These are phyloP conservation scores for Alternaria burnsii DNA, from an alignment of 2,329 filamentous ascomycete species.

Conservation along the genomic window DNA sequence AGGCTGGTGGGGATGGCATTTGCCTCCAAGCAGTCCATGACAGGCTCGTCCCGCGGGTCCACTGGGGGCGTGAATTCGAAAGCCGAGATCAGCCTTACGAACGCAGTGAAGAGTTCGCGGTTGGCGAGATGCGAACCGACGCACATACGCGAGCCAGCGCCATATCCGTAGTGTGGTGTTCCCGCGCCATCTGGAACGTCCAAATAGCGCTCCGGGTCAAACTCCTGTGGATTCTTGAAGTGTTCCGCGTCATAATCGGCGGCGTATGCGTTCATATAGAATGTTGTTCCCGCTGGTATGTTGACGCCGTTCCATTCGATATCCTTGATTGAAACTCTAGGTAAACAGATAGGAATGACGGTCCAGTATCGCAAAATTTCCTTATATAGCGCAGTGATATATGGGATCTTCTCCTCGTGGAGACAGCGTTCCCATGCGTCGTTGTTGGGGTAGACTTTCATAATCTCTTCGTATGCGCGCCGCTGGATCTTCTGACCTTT, in stretches of 20 bases:
- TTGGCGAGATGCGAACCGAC: slow-evolving; percentile 57
- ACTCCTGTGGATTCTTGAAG: slow-evolving; percentile 69
- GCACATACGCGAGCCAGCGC: slow-evolving; percentile 58
- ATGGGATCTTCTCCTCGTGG: slow-evolving; percentile 77
- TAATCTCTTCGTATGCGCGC: slow-evolving; percentile 74
- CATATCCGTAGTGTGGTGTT: slow-evolving; percentile 60
- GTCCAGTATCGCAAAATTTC: slow-evolving; percentile 81
- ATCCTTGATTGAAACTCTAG: slow-evolving; percentile 74
- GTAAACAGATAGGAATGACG: slow-evolving; percentile 81
- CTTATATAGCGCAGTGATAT: slow-evolving; percentile 79
- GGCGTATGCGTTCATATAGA: slow-evolving; percentile 80
- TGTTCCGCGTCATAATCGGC: slow-evolving; percentile 76
- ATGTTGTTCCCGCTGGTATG: slow-evolving; percentile 79
- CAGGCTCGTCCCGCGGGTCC: slow-evolving; percentile 51
- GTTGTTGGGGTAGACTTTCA: slow-evolving; percentile 73
- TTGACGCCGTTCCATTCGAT: slow-evolving; percentile 72
- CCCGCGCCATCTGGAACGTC: slow-evolving; percentile 55
- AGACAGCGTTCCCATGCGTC: slow-evolving; percentile 80
- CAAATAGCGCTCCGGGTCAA: slow-evolving; percentile 76
- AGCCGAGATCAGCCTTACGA: slow-evolving; percentile 58
- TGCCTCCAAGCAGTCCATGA: slow-evolving; percentile 57
- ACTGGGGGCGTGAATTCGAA: slow-evolving; percentile 57
- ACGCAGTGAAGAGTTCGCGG: slow-evolving; percentile 56
- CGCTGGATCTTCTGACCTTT: slow-evolving; percentile 75
- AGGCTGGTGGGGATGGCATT: slow-evolving; percentile 58